A percentile compares a stretch with the other conserved stretches of the same genome.
phyloP scores from a whole-genome alignment of 805 yeast genomes.

The Candida sakaeoensis region DNA sequence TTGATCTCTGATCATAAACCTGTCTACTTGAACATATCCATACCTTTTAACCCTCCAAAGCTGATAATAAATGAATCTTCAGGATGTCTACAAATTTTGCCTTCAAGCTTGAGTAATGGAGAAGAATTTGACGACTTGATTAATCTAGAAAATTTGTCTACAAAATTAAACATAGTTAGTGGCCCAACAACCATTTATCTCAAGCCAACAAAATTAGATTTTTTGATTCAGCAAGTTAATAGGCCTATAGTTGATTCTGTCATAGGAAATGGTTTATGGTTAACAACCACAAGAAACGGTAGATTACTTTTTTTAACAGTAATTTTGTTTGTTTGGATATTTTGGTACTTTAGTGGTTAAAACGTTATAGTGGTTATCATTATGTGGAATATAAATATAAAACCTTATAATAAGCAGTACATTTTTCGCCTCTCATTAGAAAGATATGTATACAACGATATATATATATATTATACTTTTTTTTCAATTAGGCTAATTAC shows the following conservation, averaged over 20 bases:
- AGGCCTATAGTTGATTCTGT: constrained; percentile 24
- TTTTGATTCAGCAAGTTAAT: constrained; percentile 20
- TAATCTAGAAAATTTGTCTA: constrained; percentile 1
- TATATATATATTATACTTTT: not conserved
- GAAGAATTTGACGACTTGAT: constrained; percentile 5
- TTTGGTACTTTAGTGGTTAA: constrained; percentile 6
- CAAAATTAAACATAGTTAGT: constrained; percentile 21
- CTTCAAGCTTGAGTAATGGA: constrained; percentile 13
- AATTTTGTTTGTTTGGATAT: constrained; percentile 13
- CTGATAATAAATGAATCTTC: constrained; percentile 20
- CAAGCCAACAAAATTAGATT: constrained; percentile 31
- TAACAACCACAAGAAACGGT: constrained; percentile 30
- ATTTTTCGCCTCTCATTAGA: too few species aligned
- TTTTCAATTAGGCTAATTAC: not conserved
- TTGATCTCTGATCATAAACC: constrained; percentile 78
- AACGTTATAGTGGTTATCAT: constrained; percentile 1
- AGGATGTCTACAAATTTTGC: constrained; percentile 30
- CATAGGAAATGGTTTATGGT: constrained; percentile 36
- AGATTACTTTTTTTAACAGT: constrained; percentile 21
- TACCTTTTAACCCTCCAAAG: constrained; percentile 44
- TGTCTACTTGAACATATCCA: constrained; percentile 50
- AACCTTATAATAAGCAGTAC: too few species aligned
- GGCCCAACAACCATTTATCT: constrained; percentile 41
- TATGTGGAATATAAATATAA: too few species aligned
- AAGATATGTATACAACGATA: too few species aligned